These are phyloP conservation scores for Ceratocystis variospora DNA, from an alignment of 2,329 filamentous ascomycete species.

Conservation along the genomic window DNA sequence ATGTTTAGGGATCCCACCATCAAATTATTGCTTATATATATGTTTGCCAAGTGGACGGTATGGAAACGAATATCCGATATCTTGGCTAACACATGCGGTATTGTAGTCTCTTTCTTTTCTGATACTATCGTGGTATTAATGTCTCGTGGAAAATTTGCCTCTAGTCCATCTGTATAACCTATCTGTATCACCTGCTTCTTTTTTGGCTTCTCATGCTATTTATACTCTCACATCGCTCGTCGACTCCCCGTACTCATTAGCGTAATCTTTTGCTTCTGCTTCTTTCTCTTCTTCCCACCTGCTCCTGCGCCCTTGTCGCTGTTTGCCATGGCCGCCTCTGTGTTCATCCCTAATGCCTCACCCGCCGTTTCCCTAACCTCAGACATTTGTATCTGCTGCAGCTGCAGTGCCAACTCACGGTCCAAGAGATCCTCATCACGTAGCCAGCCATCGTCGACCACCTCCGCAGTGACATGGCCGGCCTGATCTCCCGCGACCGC, in stretches of 20 bases:
- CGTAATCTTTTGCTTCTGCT: conserved; percentile 60
- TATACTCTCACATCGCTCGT: conserved; percentile 29
- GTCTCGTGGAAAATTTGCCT: background rate
- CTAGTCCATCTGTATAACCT: background rate
- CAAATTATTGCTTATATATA: background rate
- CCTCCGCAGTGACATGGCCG: conserved; percentile 9
- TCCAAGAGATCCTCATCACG: conserved; percentile 57
- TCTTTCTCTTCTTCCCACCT: conserved; percentile 41
- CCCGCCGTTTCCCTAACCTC: conserved; percentile 19
- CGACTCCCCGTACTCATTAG: conserved; percentile 54
- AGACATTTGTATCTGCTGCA: conserved; percentile 39
- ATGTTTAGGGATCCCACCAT: background rate
- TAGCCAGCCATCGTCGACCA: conserved; percentile 68
- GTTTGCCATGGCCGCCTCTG: too few relatives aligned
- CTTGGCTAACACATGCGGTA: too few relatives aligned
- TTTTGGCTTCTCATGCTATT: background rate
- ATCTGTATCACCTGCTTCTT: background rate
- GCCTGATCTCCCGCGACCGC: conserved; percentile 49
- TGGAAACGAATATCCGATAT: background rate
- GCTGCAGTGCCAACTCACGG: conserved; percentile 46
- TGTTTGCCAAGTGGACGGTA: background rate
- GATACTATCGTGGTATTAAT: background rate
- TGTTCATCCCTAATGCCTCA: conserved; percentile 9
- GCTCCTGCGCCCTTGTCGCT: conserved; percentile 24
- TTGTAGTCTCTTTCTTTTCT: background rate